phyloP scores from a whole-genome alignment of 1,139 yeast species.

The Magnusiomyces suaveolens region DNA sequence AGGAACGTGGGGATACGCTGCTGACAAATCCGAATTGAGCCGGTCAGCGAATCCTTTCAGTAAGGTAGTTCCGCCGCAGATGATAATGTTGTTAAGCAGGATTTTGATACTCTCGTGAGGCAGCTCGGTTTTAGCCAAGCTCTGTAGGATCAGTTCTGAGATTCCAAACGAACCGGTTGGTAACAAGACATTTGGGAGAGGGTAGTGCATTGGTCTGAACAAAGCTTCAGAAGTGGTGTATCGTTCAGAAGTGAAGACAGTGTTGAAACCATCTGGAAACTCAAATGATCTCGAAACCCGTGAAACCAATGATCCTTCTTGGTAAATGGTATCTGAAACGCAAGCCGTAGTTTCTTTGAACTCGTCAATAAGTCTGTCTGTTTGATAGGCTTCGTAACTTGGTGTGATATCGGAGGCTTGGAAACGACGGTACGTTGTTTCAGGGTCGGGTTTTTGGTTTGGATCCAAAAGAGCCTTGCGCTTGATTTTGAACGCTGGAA shows the following conservation, averaged over 20 bases:
- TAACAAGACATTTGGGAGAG: conserved; percentile 22
- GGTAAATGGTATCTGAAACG: conserved; percentile 39
- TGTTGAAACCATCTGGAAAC: conserved; percentile 63
- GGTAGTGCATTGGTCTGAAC: conserved; percentile 41
- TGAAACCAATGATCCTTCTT: conserved; percentile 20
- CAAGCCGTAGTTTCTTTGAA: conserved; percentile 56
- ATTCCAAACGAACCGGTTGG: conserved; percentile 43
- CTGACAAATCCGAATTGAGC: conserved; percentile 59
- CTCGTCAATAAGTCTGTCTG: conserved; percentile 41
- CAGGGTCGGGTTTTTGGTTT: conserved; percentile 35
- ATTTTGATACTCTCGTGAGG: conserved; percentile 64
- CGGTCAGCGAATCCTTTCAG: conserved; percentile 79
- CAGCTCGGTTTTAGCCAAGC: conserved; percentile 37
- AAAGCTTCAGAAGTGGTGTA: conserved; percentile 66
- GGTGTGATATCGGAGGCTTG: conserved; percentile 24
- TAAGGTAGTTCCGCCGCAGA: conserved; percentile 81
- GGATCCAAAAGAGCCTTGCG: conserved; percentile 27
- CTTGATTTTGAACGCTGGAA: conserved; percentile 30
- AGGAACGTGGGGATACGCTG: conserved; percentile 50
- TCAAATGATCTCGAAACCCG: conserved; percentile 53
- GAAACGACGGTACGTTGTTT: conserved; percentile 21
- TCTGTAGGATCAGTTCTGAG: conserved; percentile 58
- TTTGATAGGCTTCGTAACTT: conserved; percentile 31
- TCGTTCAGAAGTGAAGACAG: conserved; percentile 57
- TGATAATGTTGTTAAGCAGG: conserved; percentile 80